Evolutionary conservation across 768 basidiomycete species (phyloP), one percentile per base, ranked within the genome.

Genomic region (Amanita rubescens): DNA sequence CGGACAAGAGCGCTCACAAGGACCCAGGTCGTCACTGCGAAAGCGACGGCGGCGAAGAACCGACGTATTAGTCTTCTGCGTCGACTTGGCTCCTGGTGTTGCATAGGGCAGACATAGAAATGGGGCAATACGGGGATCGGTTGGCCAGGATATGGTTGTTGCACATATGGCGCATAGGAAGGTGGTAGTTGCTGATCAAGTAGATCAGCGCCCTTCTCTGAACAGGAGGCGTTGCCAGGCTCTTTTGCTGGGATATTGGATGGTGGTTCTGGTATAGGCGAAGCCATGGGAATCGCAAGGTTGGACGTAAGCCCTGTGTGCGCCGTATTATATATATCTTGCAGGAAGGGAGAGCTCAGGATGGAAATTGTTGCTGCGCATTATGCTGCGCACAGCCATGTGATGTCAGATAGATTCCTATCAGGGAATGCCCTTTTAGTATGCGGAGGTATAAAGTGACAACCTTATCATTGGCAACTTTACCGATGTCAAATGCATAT

Each of bases 21-120:
- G n/a, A 65, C 11, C 60, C 64, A 65, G 34, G 62, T 47, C 5
- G 61, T 25, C 15, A 62, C 32, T 3, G 64, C 64, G 10, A 55
- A 51, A 5, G 48, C 24, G 33, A 63, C 57, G 7, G 62, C 61
- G n/a, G 39, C n/a, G 34, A 58, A 62, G 61, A 65, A 65, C 22
- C 64, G 58, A 12, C 58, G 57, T 1, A 32, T 37, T 6, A 59
- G 55, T n/a, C 59, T 60, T 22, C 24, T 44, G n/a, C 46, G 46
- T 35, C 32, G 34, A 46, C 38, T 39, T 53, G 63, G 54, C 3
- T 14, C 11, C 37, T 53, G 35, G 12, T 38, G 34, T 8, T 46
- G 53, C 20, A 9, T 32, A 12, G 44, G 20, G 48, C 12, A 17
- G 20, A 37, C 25, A 24, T 37, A 35, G n/a, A 11, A 32, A 12